Evolutionary conservation across 805 yeast species (phyloP), one percentile per base, ranked within the genome.

Genomic region (Peterozyma xylosa): DNA sequence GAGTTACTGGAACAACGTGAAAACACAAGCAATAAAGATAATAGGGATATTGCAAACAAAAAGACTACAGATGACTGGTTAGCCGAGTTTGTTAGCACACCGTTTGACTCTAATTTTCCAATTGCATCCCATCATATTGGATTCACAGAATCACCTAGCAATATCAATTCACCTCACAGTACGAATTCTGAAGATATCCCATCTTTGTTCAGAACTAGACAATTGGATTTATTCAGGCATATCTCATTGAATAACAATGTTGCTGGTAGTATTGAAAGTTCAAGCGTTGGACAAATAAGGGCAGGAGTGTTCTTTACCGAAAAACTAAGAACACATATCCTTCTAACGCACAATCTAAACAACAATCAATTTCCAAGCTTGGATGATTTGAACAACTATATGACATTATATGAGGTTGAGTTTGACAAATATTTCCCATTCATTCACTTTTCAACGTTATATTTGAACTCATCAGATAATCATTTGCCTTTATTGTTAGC

Each of bases 371-470:
- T 89, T 51, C 96, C 96, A 0, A 75, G 80, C 9, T 65, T 82
- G 40, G 80, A 77, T 17, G 96, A 89, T 52, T 65, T 90, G 53
- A 89, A 87, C 58, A 74, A 78, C 39, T 90, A 86, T 59, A 74
- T 84, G 52, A 71, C 76, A n/a, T 67, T 89, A 11, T 90, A 80
- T 63, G 86, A 78, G 50, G 70, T 74, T 42, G 89, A 87, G 55
- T 89, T 88, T 62, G 84, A 85, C 64, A 77, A 76, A 45, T 89
- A 84, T 58, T 82, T 87, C 62, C 90, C 95, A 18, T 88, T 89
- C 58, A 76, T 90, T 49, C 96, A 89, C 62, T 64, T 84, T 38
- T 86, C 86, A 16, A 74, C 74, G 40, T 70, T 76, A 48, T 63
- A 66, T 39, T 71, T 58, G 27, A 66, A 65, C 68, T 64, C 72